Conservation (phyloP, 2,329 filamentous ascomycete genomes). For the Akanthomyces dipterigenus region DNA sequence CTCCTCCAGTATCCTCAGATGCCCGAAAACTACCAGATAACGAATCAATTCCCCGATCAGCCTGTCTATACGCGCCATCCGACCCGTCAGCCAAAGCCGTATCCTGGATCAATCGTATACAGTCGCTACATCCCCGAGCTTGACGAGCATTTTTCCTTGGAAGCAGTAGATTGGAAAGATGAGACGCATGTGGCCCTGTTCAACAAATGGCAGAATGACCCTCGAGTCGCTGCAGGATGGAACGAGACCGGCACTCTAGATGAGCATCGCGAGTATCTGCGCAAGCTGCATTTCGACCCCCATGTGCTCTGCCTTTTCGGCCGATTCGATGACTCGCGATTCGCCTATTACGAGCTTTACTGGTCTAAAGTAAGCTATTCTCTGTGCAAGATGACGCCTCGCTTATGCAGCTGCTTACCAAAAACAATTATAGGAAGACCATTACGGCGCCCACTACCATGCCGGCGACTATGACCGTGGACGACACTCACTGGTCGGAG, state of each 20-base stretch:
- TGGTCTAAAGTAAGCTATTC: slow-evolving; percentile 45
- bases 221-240: slow-evolving; percentile 69
- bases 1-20: slow-evolving; percentile 33
- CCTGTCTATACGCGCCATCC: slow-evolving; percentile 50
- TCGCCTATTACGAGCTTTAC: slow-evolving; percentile 73
- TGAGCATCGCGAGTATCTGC: slow-evolving; percentile 63
- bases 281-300: slow-evolving; percentile 58
- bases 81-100: slow-evolving; percentile 59
- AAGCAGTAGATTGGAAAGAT: slow-evolving; percentile 58
- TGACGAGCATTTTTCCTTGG: slow-evolving; percentile 65
- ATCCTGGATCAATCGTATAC: slow-evolving; percentile 60
- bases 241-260: slow-evolving; percentile 68
- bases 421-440: slow-evolving; percentile 38
- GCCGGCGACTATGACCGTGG: slow-evolving; percentile 52
- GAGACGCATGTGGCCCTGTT: slow-evolving; percentile 58
- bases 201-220: slow-evolving; percentile 74
- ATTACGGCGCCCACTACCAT: slow-evolving; percentile 51
- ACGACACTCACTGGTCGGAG: slow-evolving; percentile 53
- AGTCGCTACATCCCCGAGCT: slow-evolving; percentile 70
- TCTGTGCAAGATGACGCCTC: neutral
- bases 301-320: slow-evolving; percentile 63
- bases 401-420: neutral
- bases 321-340: slow-evolving; percentile 60
- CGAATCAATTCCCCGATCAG: slow-evolving; percentile 25
- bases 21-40: slow-evolving; percentile 34